phyloP scores from a whole-genome alignment of 2,329 filamentous ascomycete genomes.

The Colletotrichum cuscutae region DNA sequence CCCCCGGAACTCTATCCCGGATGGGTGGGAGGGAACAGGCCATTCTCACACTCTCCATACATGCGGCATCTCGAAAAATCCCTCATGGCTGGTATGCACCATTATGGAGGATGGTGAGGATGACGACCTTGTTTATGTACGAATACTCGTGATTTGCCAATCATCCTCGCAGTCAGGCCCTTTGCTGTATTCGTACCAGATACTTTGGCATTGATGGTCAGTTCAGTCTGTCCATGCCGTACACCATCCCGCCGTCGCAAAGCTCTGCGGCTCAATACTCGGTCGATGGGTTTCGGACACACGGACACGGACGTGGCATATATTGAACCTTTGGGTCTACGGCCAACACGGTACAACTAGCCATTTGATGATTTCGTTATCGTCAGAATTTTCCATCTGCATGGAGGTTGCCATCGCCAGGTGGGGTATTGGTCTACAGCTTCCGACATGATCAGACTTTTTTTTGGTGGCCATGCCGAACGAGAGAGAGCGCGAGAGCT shows the following conservation, averaged over 20 bases:
- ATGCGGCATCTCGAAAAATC: slow-evolving; percentile 21
- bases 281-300: background rate
- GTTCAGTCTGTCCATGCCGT: background rate
- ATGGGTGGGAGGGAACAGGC: slow-evolving; percentile 2
- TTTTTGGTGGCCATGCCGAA: background rate
- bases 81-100: slow-evolving; percentile 21
- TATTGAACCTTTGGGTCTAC: background rate
- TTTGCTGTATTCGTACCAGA: background rate
- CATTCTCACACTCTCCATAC: background rate
- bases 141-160: background rate
- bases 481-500: background rate
- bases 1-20: slow-evolving; percentile 9
- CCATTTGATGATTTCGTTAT: background rate
- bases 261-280: slow-evolving; percentile 24
- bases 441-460: background rate
- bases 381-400: background rate
- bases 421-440: background rate
- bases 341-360: background rate
- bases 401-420: background rate
- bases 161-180: background rate
- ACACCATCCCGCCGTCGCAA: background rate
- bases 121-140: background rate
- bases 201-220: background rate
- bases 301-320: background rate
- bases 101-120: slow-evolving; percentile 16